Base-by-base conservation (phyloP, 106 monocot species). In the Cymbidium sinense region DNA sequence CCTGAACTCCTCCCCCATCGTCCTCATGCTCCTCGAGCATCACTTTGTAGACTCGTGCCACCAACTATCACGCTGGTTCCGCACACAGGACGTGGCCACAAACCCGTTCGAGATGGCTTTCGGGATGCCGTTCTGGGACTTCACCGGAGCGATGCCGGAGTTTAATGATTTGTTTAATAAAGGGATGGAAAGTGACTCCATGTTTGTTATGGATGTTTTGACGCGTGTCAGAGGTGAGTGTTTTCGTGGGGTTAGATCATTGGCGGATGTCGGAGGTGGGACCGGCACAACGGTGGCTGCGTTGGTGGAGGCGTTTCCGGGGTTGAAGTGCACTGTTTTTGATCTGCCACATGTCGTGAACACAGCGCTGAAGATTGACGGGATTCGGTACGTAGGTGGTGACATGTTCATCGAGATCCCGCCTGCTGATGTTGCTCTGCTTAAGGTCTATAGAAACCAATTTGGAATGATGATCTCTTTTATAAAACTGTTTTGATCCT, bases 261-360 rank as follows among this genome's bases (percentile, higher is more conserved):
- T 81, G 34, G 81, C 76, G 0, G 81, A 81, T 25, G 81, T 81
- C 5, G 81, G 75, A 30, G 81, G 81, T 0, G 81, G 81, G 0
- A 69, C 44, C n/a, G 81, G 81, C 2, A 20, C 6, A 11, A 43
- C n/a, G 28, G 81, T 61, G 10, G 41, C 25, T 1, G 67, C 64
- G 1, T 21, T 81, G 23, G 64, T 35, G 3, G 28, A 70, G 31
- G 36, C 50, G 0, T 76, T 76, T 21, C 81, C 76, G 1, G 23
- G 30, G 5, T 5, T 81, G 21, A 34, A 7, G 5, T 81, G 76
- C 74, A 81, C 3, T 13, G 67, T 76, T 17, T 54, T 81, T 19
- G 81, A 81, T 7, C 65, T 76, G 0, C 69, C 64, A 3, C 81
- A 69, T 2, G 47, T 75, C 19, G 31, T 80, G 5, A 20, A 27